Evolutionary conservation across 176 grass and related monocot genomes (phyloP), one percentile per base, ranked within the genome.

Genomic region (Coix lacrymajobi): DNA sequence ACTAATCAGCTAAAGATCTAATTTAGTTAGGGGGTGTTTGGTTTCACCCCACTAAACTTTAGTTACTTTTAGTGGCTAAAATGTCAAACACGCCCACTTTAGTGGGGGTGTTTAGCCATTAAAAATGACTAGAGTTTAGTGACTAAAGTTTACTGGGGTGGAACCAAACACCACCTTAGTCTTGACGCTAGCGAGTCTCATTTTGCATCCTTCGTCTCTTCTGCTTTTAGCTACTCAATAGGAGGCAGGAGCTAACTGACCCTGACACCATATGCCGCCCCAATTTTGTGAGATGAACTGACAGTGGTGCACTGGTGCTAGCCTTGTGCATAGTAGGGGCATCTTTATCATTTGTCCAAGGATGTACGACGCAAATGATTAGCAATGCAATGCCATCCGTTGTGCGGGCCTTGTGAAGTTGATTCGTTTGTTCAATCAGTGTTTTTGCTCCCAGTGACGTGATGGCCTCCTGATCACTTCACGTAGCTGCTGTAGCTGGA

Each of bases 221-320:
- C 11, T 24, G 62, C 7, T 28, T 77, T 58, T 71, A 28, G 61
- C 32, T 51, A 5, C 31, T 41, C 54, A 16, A 8, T 46, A 75
- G 71, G 82, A 85, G 82, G 77, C 88, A 66, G 84, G 88, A 89
- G 78, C 83, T 78, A 67, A 80, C 71, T 44, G 80, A 70, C 61
- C 76, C 71, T 44, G 80, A 70, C 61, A 71, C 10, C 15, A 37
- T 31, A 39, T 41, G 71, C 89, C 58, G 54, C 85, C 77, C 93
- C 90, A 96, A 79, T 92, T 92, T 96, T 96, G 83, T 82, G 44
- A 46, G 13, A 46, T 69, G 33, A 63, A 70, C 6, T 73, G 76
- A 66, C 86, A 76, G 24, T 26, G 39, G 52, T 39, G 77, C 86
- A 76, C 19, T 26, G 39, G 52, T 39, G 77, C 70, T 49, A 83